These are phyloP conservation scores for Hansfordia pulvinata DNA, from an alignment of 2,329 filamentous ascomycete genomes.

Conservation along the genomic window DNA sequence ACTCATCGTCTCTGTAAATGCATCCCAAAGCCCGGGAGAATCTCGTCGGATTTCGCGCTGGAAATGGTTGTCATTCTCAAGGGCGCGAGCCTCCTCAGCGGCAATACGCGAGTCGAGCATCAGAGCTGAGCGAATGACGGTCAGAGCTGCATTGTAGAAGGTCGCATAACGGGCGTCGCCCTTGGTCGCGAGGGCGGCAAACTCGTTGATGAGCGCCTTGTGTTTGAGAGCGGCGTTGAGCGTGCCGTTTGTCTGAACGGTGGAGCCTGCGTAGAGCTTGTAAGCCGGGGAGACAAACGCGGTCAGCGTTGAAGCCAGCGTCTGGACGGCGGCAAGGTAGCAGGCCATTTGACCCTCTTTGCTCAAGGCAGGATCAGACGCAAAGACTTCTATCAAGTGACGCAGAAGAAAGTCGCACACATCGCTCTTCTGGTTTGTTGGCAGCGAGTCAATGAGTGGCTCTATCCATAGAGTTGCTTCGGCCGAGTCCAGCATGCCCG, in stretches of 20 bases:
- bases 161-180: conserved; percentile 34
- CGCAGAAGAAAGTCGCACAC: conserved; percentile 68
- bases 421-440: conserved; percentile 61
- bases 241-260: conserved; percentile 50
- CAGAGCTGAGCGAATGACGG: conserved; percentile 53
- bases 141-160: conserved; percentile 40
- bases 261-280: conserved; percentile 32
- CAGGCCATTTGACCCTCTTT: conserved; percentile 46
- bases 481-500: conserved; percentile 37
- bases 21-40: conserved; percentile 67
- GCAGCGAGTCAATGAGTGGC: conserved; percentile 66
- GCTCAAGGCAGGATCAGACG: conserved; percentile 37
- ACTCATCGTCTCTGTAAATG: conserved; percentile 55
- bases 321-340: conserved; percentile 49
- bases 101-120: conserved; percentile 60
- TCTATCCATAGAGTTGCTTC: conserved; percentile 67
- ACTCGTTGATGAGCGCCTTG: conserved; percentile 42
- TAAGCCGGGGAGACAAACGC: conserved; percentile 36
- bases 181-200: conserved; percentile 31
- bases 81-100: conserved; percentile 51
- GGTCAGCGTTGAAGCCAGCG: conserved; percentile 40
- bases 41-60: conserved; percentile 56
- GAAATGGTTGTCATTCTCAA: conserved; percentile 43
- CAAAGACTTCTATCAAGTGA: conserved; percentile 56
- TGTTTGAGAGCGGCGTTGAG: conserved; percentile 53